Conservation (phyloP, 2,329 filamentous ascomycete species). For the Aplosporella prunicola region DNA sequence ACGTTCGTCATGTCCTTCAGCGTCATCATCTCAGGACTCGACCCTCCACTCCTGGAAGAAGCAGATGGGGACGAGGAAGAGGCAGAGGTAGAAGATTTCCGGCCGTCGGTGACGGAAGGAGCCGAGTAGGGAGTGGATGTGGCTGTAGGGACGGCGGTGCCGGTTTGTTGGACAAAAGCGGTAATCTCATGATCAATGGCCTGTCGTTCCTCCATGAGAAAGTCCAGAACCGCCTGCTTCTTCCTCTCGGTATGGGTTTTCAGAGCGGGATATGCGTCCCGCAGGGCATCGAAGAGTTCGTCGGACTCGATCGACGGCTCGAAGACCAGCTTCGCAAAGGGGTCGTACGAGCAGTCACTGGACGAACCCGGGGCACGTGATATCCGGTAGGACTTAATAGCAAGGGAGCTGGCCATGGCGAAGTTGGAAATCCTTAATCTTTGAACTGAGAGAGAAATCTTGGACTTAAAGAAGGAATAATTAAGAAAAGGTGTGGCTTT, state of each 20-base stretch:
- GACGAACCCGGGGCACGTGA: constrained; percentile 9
- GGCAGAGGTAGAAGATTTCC: constrained; percentile 6
- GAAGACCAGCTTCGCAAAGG: constrained; percentile 11
- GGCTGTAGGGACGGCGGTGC: background rate
- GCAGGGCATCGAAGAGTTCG: constrained; percentile 11
- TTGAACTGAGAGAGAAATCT: no score
- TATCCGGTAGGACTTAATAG: constrained; percentile 10
- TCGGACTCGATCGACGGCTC: constrained; percentile 12
- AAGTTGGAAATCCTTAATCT: no score
- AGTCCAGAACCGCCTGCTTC: constrained; percentile 12
- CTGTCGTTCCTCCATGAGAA: constrained; percentile 11
- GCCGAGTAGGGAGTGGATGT: constrained; percentile 4
- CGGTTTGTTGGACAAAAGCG: constrained; percentile 6
- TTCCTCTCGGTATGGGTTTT: constrained; percentile 12
- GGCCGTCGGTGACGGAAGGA: background rate
- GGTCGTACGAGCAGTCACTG: constrained; percentile 4
- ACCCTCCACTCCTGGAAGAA: constrained; percentile 1
- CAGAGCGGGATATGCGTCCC: constrained; percentile 6
- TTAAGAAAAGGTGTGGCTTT: no score
- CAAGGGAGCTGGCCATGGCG: no score
- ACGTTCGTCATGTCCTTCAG: constrained; percentile 12
- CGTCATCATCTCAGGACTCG: constrained; percentile 9
- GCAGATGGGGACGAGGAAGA: constrained; percentile 5
- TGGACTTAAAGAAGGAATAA: no score
- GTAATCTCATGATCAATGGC: constrained; percentile 10